A percentile compares a stretch with the other conserved stretches of the same genome.
phyloP scores from a whole-genome alignment of 805 yeast genomes.

The Metschnikowia borealis region DNA sequence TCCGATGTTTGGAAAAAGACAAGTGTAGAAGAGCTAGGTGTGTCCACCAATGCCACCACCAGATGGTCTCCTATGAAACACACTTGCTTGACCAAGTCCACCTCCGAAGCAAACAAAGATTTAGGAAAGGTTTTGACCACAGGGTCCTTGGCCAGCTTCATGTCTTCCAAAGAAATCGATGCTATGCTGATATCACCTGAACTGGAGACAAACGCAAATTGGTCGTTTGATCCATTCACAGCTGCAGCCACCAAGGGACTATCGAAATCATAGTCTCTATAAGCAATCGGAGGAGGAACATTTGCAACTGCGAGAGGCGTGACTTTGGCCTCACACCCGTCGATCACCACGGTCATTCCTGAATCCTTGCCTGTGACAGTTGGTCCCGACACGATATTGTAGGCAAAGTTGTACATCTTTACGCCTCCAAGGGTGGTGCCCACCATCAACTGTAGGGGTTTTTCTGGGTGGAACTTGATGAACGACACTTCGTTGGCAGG shows the following conservation, averaged over 20 bases:
- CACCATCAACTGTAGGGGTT: constrained; percentile 69
- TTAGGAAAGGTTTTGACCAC: constrained; percentile 28
- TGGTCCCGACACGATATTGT: constrained; percentile 64
- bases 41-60: constrained; percentile 60
- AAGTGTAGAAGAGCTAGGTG: constrained; percentile 46
- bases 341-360: constrained; percentile 79
- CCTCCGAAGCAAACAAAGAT: constrained; percentile 29
- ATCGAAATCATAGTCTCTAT: constrained; percentile 54
- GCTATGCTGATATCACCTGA: constrained; percentile 23
- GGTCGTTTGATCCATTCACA: constrained; percentile 53
- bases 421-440: constrained; percentile 48
- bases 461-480: constrained; percentile 84
- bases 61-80: constrained; percentile 49
- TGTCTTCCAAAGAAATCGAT: constrained; percentile 47
- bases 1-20: constrained; percentile 47
- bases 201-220: constrained; percentile 55
- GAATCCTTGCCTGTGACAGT: constrained; percentile 61
- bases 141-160: constrained; percentile 49
- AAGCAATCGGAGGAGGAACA: constrained; percentile 92
- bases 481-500: constrained; percentile 32
- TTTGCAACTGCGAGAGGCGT: constrained; percentile 84
- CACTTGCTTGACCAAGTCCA: constrained; percentile 59
- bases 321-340: constrained; percentile 64
- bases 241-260: constrained; percentile 62
- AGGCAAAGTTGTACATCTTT: constrained; percentile 65